Percentiles rank a stretch among this genome's conserved stretches.
Conservation (phyloP, 2,329 filamentous ascomycete species). For the Penicillium sp. region DNA sequence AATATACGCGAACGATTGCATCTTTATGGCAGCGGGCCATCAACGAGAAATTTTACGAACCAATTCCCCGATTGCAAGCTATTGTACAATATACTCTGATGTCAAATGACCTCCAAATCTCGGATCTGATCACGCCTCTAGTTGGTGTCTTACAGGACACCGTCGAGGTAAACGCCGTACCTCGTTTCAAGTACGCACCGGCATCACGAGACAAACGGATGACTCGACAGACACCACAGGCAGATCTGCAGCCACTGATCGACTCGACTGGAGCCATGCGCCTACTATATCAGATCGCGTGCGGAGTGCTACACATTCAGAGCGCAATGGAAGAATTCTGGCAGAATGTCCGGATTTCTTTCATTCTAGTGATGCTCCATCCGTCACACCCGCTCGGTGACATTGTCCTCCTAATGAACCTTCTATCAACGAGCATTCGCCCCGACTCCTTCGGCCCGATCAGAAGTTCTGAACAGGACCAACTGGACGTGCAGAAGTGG, state of each 20-base stretch:
- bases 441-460: slow-evolving; percentile 55
- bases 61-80: slow-evolving; percentile 42
- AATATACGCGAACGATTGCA: slow-evolving; percentile 50
- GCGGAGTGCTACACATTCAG: slow-evolving; percentile 45
- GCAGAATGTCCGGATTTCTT: slow-evolving; percentile 54
- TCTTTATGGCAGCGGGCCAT: slow-evolving; percentile 56
- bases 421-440: slow-evolving; percentile 55
- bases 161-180: slow-evolving; percentile 55
- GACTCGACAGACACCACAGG: slow-evolving; percentile 40
- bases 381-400: slow-evolving; percentile 55
- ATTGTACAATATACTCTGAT: slow-evolving; percentile 41
- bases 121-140: slow-evolving; percentile 38
- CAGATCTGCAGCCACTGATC: slow-evolving; percentile 47
- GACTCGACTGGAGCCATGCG: slow-evolving; percentile 54
- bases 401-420: slow-evolving; percentile 52
- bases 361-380: slow-evolving; percentile 57
- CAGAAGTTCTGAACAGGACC: slow-evolving; percentile 36
- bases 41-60: slow-evolving; percentile 50
- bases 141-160: slow-evolving; percentile 42
- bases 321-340: slow-evolving; percentile 51
- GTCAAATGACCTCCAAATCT: slow-evolving; percentile 37
- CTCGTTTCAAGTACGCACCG: slow-evolving; percentile 47
- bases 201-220: slow-evolving; percentile 41
- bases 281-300: slow-evolving; percentile 52
- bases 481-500: slow-evolving; percentile 43